Evolutionary conservation across 305 asterid species (phyloP), one percentile per base, ranked within the genome.

Genomic region (Striga hermonthica): DNA sequence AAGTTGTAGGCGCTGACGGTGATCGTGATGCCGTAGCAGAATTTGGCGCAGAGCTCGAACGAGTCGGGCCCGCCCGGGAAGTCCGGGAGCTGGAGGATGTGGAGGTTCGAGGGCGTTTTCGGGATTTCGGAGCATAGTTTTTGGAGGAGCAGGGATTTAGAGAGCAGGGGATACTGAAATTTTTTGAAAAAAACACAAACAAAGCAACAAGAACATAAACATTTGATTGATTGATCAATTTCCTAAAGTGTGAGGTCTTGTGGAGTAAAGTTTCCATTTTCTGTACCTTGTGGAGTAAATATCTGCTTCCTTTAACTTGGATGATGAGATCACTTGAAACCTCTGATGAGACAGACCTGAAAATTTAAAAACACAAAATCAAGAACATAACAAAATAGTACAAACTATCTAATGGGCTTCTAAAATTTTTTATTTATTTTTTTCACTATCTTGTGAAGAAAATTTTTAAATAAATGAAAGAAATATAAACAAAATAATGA

Each of bases 201-300:
- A n/a, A n/a, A 22, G 31, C 31, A 22, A 22, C 31, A 22, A 22
- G 31, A 22, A 22, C 31, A 22, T 22, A 22, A 22, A 22, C 31
- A 22, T 22, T 22, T 0, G 2, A 1, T 22, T 22, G 31, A 22
- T 22, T 22, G 31, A 22, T 22, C 31, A 22, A n/a, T n/a, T n/a
- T n/a, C n/a, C n/a, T n/a, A n/a, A n/a, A n/a, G n/a, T n/a, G n/a
- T n/a, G n/a, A n/a, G n/a, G n/a, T n/a, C n/a, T n/a, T n/a, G n/a
- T n/a, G 31, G 31, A 22, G 2, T 22, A 22, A 22, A 22, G 31
- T 22, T 22, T 22, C 31, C 31, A 22, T 22, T 22, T 22, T 22
- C 2, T 0, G 31, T 66, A 83, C 96, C 95, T 88, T 88, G 79
- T 88, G 96, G 74, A 88, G 95, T 72, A 86, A 70, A 75, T 80